phyloP scores from a whole-genome alignment of 495 filamentous ascomycete genomes.

The Talaromyces wortmannii region DNA sequence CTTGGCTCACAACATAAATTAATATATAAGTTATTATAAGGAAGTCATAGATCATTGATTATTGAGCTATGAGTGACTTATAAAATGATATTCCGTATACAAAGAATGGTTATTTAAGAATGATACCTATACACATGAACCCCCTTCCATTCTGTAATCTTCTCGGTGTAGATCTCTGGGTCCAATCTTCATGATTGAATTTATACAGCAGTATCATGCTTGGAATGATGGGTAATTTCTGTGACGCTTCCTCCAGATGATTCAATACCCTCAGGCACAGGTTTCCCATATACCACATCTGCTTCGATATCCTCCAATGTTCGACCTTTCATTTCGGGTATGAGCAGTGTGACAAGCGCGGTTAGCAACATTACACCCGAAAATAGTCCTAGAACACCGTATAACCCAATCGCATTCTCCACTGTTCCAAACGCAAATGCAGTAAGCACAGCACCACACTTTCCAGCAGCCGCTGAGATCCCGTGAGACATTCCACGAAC shows the following conservation, averaged over 20 bases:
- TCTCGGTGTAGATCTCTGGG: too few species aligned
- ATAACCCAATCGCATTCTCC: conserved; percentile 14
- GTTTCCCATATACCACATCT: conserved; percentile 8
- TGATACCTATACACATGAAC: too few species aligned
- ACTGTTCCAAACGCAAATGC: conserved; percentile 19
- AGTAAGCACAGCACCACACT: conserved; percentile 50
- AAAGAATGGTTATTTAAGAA: too few species aligned
- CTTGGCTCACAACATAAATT: too few species aligned
- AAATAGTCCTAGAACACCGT: conserved; percentile 19
- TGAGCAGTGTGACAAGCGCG: conserved; percentile 15
- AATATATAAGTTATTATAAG: too few species aligned
- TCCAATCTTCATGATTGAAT: too few species aligned
- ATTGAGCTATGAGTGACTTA: too few species aligned
- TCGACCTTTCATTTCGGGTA: conserved; percentile 16
- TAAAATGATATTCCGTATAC: too few species aligned
- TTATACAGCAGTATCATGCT: too few species aligned
- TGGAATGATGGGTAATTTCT: background rate
- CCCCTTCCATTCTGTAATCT: too few species aligned
- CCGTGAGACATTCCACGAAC: conserved; percentile 53
- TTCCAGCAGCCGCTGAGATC: conserved; percentile 47
- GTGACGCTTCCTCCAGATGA: background rate
- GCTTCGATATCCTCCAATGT: conserved; percentile 22
- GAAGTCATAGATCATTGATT: too few species aligned
- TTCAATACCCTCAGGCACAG: background rate
- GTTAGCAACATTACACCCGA: conserved; percentile 18